Percentiles rank a stretch among this genome's conserved stretches.
These are phyloP conservation scores for Antitrichia curtipendula DNA, from an alignment of 225 moss, liverwort and hornwort species.

Conservation along the genomic window DNA sequence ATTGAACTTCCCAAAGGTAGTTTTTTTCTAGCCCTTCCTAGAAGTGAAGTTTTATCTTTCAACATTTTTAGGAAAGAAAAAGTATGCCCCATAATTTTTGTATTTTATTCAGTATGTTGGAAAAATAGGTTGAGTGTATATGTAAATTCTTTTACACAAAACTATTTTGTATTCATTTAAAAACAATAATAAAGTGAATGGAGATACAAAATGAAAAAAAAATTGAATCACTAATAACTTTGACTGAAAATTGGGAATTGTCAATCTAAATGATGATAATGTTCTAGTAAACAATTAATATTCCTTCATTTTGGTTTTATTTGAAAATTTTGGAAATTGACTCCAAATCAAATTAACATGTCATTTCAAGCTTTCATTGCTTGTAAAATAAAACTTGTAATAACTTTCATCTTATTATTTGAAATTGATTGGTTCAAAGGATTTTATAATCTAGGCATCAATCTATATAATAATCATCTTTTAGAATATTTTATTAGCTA, in stretches of 20 bases:
- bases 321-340: background rate
- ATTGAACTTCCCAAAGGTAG: background rate
- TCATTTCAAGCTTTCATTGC: background rate
- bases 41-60: background rate
- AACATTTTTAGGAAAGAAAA: background rate
- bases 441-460: background rate
- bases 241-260: too few relatives aligned
- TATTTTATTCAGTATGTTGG: background rate
- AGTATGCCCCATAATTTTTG: accelerated
- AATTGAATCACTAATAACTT: background rate
- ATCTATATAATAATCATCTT: background rate
- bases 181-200: background rate
- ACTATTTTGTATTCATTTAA: accelerated
- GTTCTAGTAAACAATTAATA: background rate
- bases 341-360: background rate
- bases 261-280: background rate
- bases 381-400: accelerated
- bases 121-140: background rate
- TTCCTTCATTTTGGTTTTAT: too few relatives aligned
- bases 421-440: background rate
- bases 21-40: background rate
- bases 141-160: accelerated
- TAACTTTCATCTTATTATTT: background rate
- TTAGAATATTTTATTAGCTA: accelerated
- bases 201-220: too few relatives aligned